A percentile compares a stretch with the other conserved stretches of the same genome.
These are phyloP conservation scores for Aspergillus affinis DNA, from an alignment of 495 filamentous ascomycete species.

Conservation along the genomic window DNA sequence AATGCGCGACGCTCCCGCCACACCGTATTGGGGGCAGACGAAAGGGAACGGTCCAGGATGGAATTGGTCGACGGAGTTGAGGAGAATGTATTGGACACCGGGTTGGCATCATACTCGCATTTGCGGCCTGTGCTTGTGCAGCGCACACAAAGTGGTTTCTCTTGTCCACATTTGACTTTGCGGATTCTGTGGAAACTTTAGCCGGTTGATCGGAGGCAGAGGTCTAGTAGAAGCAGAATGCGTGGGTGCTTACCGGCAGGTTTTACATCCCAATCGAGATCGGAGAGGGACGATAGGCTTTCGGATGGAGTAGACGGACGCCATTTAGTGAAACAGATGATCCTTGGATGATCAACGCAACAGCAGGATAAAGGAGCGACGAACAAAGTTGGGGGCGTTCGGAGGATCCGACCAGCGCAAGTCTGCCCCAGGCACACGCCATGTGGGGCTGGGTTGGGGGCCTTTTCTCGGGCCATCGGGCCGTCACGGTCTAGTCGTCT, in stretches of 20 bases:
- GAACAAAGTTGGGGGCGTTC: neutral
- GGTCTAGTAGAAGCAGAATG: neutral
- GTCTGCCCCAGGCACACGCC: neutral
- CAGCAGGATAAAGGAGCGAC: neutral
- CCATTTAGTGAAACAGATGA: neutral
- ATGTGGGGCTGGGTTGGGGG: constrained; percentile 20
- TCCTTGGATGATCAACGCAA: neutral
- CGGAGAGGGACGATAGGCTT: neutral
- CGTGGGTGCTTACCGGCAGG: neutral
- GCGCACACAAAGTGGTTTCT: constrained; percentile 46
- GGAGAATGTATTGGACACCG: neutral
- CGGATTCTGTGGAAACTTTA: constrained; percentile 33
- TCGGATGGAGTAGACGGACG: neutral
- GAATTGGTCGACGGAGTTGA: constrained; percentile 13
- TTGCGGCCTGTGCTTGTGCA: constrained; percentile 53
- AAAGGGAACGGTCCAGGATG: constrained; percentile 17
- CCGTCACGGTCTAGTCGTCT: too few relatives aligned
- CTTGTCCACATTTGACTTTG: constrained; percentile 59
- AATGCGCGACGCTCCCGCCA: constrained; percentile 43
- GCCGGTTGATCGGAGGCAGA: neutral
- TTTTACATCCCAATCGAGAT: neutral
- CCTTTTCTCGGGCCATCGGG: neutral
- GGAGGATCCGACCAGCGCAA: neutral
- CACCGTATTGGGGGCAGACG: constrained; percentile 26
- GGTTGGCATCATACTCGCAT: constrained; percentile 39